phyloP scores from a whole-genome alignment of 2,329 filamentous ascomycete genomes.

The Macroventuria anomochaeta region DNA sequence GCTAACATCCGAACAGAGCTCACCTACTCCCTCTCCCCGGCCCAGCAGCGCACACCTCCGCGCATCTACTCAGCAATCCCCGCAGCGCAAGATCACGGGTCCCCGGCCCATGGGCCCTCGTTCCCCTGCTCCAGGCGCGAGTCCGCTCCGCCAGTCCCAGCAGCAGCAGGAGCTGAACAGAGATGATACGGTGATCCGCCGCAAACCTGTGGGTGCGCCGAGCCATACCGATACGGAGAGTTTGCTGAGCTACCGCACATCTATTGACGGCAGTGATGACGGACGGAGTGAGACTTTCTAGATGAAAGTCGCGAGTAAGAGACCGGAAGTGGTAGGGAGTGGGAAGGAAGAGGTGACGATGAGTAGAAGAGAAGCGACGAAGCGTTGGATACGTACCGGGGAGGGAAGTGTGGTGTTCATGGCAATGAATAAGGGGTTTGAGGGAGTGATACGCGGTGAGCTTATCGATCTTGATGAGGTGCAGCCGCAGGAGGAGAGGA shows the following conservation, averaged over 20 bases:
- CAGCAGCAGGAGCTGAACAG: constrained; percentile 1
- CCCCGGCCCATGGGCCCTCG: constrained; percentile 57
- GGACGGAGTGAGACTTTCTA: constrained; percentile 13
- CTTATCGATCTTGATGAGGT: too few species aligned
- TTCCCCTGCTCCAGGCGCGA: constrained; percentile 53
- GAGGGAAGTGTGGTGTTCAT: too few species aligned
- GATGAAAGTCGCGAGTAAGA: background rate
- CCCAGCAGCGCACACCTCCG: constrained; percentile 38
- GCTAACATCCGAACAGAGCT: constrained; percentile 36
- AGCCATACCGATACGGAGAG: constrained; percentile 6
- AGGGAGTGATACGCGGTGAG: too few species aligned
- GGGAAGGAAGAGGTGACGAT: background rate
- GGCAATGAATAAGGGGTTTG: too few species aligned
- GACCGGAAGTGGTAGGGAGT: background rate
- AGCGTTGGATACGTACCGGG: background rate
- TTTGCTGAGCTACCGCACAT: constrained; percentile 27
- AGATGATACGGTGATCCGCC: constrained; percentile 43
- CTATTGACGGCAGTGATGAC: constrained; percentile 26
- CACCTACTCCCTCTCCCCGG: constrained; percentile 42
- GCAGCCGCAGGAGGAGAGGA: too few species aligned
- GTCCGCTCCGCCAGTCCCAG: constrained; percentile 36
- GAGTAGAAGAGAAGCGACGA: background rate
- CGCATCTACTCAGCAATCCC: constrained; percentile 29
- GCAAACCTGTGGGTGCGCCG: constrained; percentile 41
- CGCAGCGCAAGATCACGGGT: constrained; percentile 55